Evolutionary conservation across 148 eudicot genomes (phyloP), one percentile per base, ranked within the genome.

Genomic region (Chenopodium suecicum): DNA sequence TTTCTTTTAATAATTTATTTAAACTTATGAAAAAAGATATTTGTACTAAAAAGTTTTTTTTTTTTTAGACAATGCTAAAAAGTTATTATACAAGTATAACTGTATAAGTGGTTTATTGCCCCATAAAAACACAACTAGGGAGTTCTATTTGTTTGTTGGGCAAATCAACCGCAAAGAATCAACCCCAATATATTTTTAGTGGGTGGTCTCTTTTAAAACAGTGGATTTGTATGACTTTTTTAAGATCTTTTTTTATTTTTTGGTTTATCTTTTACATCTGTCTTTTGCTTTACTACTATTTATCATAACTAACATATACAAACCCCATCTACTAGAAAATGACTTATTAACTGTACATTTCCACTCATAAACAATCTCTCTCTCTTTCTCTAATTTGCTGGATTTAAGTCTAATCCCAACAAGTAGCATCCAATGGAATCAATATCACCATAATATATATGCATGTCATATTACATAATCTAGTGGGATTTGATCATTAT

Each of bases 301-400:
- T 73, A 73, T 83, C 81, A 83, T 69, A 79, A 52, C 70, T 70
- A 75, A 79, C 80, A 44, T 74, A 23, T 73, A 73, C 73, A 74
- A 81, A 81, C 78, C 78, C 83, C 78, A 74, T 74, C 81, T 71
- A 31, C 84, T 27, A 75, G 86, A 84, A 84, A 80, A 84, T 80
- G 86, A 84, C 86, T 37, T 62, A 76, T 71, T 76, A 84, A 80
- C 83, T 75, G 83, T 74, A 13, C 79, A 41, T 69, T 19, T 69
- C 79, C 81, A 69, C 82, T 79, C 82, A 52, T 52, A 41, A 41
- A 41, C 44, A 50, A 2, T 7, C 23, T 68, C 13, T 41, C 10
- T 66, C 41, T 54, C 79, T 79, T 70, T 79, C 34, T 79, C 63
- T 72, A 69, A 76, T n/a, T 80, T 75, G 80, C 29, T 80, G 60